phyloP scores from a whole-genome alignment of 148 eudicot species.

The Heliamphora exappendiculata region DNA sequence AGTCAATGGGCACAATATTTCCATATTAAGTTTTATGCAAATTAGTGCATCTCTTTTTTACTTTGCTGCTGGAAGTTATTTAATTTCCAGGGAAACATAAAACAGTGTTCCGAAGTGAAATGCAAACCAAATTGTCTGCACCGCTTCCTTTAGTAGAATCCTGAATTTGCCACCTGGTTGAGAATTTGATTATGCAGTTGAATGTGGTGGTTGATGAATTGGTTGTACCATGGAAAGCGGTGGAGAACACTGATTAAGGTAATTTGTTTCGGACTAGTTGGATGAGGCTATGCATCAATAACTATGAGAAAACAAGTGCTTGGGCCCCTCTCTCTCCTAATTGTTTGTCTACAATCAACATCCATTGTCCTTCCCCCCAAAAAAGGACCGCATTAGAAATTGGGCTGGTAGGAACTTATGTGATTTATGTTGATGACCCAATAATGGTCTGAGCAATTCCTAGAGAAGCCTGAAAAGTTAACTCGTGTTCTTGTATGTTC shows the following conservation, averaged over 20 bases:
- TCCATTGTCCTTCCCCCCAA: background rate
- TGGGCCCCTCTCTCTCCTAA: no score
- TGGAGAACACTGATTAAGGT: background rate
- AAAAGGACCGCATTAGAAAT: background rate
- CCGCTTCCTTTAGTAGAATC: background rate
- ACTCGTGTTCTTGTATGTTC: no score
- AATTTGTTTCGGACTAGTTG: background rate
- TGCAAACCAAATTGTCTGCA: background rate
- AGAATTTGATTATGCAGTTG: background rate
- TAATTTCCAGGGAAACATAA: no score
- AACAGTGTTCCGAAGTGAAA: no score
- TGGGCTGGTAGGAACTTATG: background rate
- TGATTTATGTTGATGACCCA: no score
- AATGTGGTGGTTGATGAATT: background rate
- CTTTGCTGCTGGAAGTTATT: background rate
- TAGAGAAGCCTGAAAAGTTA: no score
- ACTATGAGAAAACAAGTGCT: no score
- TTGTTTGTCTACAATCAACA: no score
- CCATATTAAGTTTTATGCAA: no score
- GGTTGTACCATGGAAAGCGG: background rate
- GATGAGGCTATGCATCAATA: background rate
- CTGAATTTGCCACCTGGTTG: background rate
- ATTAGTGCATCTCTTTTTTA: background rate
- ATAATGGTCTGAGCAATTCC: no score
- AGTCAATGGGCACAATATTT: no score